Evolutionary conservation across 306 rosid species (phyloP).

Genomic region (Crotalaria pallida): DNA sequence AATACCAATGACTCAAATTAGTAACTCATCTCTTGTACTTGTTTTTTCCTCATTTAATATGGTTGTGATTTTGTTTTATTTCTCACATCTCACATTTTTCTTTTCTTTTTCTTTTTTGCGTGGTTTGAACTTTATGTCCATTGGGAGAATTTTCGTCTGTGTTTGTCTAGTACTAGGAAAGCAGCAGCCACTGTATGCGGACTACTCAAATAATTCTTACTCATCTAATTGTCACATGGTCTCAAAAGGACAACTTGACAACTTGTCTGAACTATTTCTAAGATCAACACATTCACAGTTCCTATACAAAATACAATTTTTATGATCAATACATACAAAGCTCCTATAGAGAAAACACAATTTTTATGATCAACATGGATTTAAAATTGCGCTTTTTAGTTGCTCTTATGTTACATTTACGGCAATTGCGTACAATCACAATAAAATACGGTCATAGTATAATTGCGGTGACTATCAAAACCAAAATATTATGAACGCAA

Average conservation of each 20-base stretch:
- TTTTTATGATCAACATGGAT: background rate
- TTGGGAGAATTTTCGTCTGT: background rate
- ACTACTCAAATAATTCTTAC: background rate
- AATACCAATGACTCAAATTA: background rate
- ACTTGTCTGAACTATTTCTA: background rate
- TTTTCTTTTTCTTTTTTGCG: too few relatives aligned
- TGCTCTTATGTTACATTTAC: too few relatives aligned
- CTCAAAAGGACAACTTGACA: background rate
- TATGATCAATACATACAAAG: background rate
- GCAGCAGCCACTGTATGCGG: background rate
- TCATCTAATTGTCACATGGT: background rate
- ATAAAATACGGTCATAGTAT: too few relatives aligned
- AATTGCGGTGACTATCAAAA: too few relatives aligned
- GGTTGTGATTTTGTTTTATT: constrained; percentile 4
- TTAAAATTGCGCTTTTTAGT: too few relatives aligned
- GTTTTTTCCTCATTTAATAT: background rate
- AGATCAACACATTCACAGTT: background rate
- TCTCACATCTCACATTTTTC: constrained; percentile 3
- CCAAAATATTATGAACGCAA: too few relatives aligned
- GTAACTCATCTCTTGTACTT: background rate
- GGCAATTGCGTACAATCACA: too few relatives aligned
- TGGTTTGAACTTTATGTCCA: background rate
- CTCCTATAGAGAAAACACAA: background rate
- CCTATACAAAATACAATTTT: background rate
- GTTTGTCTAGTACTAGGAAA: constrained; percentile 4